These are phyloP conservation scores for Coprinopsis strossmayeri DNA, from an alignment of 768 basidiomycete species.

Conservation along the genomic window DNA sequence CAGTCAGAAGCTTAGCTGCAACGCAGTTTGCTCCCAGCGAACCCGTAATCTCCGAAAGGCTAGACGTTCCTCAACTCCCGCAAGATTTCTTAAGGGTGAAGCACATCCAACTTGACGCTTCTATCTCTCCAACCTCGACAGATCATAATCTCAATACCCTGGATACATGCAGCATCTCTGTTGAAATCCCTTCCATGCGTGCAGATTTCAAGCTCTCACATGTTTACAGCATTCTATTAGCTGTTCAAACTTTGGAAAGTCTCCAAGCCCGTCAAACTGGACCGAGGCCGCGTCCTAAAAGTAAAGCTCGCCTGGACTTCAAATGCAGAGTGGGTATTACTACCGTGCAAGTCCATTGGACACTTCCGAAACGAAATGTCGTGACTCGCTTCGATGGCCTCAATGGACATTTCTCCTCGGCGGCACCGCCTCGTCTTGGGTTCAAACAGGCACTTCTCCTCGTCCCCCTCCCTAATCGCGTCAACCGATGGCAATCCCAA, in stretches of 20 bases:
- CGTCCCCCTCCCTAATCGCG: constrained; percentile 43
- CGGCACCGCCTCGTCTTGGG: constrained; percentile 25
- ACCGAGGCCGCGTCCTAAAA: constrained; percentile 4
- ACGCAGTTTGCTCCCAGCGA: constrained; percentile 66
- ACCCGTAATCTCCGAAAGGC: constrained; percentile 48
- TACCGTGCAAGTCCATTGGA: constrained; percentile 42
- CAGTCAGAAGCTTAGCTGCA: constrained; percentile 56
- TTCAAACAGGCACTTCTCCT: constrained; percentile 44
- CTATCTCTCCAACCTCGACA: constrained; percentile 21
- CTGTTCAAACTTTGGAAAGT: constrained; percentile 41
- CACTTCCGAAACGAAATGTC: constrained; percentile 42
- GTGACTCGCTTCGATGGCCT: constrained; percentile 39
- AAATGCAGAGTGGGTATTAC: constrained; percentile 16
- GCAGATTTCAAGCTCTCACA: constrained; percentile 55
- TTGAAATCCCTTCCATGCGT: constrained; percentile 47
- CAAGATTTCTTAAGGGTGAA: constrained; percentile 42
- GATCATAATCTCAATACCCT: constrained; percentile 12
- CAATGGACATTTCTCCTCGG: constrained; percentile 17
- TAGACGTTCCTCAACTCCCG: constrained; percentile 34
- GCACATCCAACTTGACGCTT: constrained; percentile 20
- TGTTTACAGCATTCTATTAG: constrained; percentile 65
- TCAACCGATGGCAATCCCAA: constrained; percentile 27
- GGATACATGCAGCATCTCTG: constrained; percentile 40
- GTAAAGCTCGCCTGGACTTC: constrained; percentile 8
- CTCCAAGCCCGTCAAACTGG: constrained; percentile 23